Evolutionary conservation across 495 filamentous ascomycete genomes (phyloP).

Genomic region (Neurospora sp.): DNA sequence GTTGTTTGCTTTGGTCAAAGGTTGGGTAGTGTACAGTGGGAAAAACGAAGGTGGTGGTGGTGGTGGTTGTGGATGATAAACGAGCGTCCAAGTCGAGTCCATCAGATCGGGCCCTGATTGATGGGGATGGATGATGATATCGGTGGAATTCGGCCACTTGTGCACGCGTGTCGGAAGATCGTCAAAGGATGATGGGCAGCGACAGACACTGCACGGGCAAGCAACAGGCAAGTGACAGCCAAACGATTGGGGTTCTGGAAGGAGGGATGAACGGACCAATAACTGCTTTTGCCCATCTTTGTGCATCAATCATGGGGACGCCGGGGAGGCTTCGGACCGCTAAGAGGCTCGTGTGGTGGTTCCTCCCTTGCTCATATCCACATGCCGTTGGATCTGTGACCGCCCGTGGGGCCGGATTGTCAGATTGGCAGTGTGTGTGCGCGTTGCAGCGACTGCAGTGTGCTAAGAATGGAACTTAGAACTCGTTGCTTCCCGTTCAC

Average conservation of each 20-base stretch:
- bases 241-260: not conserved
- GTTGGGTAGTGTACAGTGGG: not conserved
- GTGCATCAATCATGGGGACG: not conserved
- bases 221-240: not conserved
- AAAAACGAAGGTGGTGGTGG: not conserved
- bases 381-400: not conserved
- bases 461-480: not conserved
- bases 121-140: not conserved
- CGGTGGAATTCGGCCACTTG: not conserved
- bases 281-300: not conserved
- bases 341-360: not conserved
- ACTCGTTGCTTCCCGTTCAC: not conserved
- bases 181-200: not conserved
- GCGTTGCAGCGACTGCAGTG: not conserved
- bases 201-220: not conserved
- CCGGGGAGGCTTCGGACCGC: not conserved
- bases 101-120: not conserved
- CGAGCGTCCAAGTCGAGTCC: not conserved
- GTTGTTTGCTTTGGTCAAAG: not conserved
- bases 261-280: not conserved
- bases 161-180: not conserved
- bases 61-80: not conserved
- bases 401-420: not conserved
- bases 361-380: not conserved
- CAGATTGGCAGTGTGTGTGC: not conserved